Base-by-base conservation (phyloP, 2,329 filamentous ascomycete genomes). In the Ramularia collo-cygni region DNA sequence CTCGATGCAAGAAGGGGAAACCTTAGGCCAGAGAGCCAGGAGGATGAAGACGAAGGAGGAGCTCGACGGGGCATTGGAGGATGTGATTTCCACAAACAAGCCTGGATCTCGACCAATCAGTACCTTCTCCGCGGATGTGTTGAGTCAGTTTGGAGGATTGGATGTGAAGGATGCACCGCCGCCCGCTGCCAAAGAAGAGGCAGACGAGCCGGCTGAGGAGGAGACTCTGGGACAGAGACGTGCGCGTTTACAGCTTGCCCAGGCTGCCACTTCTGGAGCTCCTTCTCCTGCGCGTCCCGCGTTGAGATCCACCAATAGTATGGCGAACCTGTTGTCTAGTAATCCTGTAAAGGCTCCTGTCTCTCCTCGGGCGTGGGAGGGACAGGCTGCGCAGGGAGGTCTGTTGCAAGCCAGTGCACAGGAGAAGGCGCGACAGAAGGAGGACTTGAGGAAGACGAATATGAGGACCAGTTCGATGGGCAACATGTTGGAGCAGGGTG, bases 211-310 rank as follows among this genome's bases (percentile, higher is more conserved):
- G 38, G 28, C 9, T 45, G 29, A n/a, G 30, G 82, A 87, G 52
- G 85, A 92, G 58, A 90, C 85, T 0, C 69, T 92, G 0, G 85
- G 84, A 8, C 83, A 90, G 60, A 79, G 85, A 8, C 79, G 84
- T 1, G 78, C 77, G 18, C 76, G 85, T 17, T 69, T 92, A 2
- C 83, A 88, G 58, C 78, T 79, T 17, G 80, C 84, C 61, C 80
- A 80, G 5, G 74, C 76, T 18, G 58, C 54, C 14, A 47, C 50
- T 14, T 33, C 46, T n/a, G 75, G 75, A 48, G 74, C 76, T 60
- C 66, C 64, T 29, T 57, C 64, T 27, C 59, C 61, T 38, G 59
- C 56, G 21, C 52, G 46, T 3, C 57, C 60, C 3, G 56, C 70
- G 8, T 49, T 52, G 10, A 60, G 63, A 8, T 60, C 62, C 2